Evolutionary conservation across 2,329 filamentous ascomycete genomes (phyloP), one percentile per base, ranked within the genome.

Genomic region (Zymoseptoria ardabiliae): DNA sequence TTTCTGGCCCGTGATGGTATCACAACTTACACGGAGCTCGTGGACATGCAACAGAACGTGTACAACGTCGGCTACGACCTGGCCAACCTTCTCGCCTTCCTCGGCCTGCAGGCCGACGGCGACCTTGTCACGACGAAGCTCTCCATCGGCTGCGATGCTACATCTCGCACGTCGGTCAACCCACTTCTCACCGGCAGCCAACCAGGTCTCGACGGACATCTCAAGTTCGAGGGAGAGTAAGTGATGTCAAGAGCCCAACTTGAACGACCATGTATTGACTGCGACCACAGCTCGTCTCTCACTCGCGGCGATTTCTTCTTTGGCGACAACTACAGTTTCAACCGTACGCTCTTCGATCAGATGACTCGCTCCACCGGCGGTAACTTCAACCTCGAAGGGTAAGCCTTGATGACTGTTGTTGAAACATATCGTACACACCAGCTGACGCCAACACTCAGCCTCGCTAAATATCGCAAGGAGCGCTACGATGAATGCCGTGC

Each of bases 51-150:
- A 52, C 76, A 78, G 63, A 78, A 79, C 54, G 63, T 78, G 25
- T 79, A 77, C 68, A 77, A 78, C 51, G 72, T 78, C n/a, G 74
- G 71, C 58, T 77, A 75, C 57, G 75, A 77, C 61, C 69, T 78
- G 25, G 73, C 76, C 4, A 67, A 70, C 25, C 65, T 76, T 17
- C 71, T 78, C 9, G 75, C 76, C 8, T 68, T 71, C 4, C 69
- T 77, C 3, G 75, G 74, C 56, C 70, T 79, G 11, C 66, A 72
- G 9, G 70, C 71, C 21, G 75, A 76, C 55, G 76, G 76, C 19
- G 76, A 78, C 58, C 57, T 73, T 6, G 62, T 75, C 48, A 78
- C 76, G 19, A 65, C 69, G 50, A 77, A 77, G 67, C 69, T 78
- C 9, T 76, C 73, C 54, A 74, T 78, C 51, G 75, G 76, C 20